phyloP scores from a whole-genome alignment of 306 rosid species.

The Cucurbita argyrosperma region DNA sequence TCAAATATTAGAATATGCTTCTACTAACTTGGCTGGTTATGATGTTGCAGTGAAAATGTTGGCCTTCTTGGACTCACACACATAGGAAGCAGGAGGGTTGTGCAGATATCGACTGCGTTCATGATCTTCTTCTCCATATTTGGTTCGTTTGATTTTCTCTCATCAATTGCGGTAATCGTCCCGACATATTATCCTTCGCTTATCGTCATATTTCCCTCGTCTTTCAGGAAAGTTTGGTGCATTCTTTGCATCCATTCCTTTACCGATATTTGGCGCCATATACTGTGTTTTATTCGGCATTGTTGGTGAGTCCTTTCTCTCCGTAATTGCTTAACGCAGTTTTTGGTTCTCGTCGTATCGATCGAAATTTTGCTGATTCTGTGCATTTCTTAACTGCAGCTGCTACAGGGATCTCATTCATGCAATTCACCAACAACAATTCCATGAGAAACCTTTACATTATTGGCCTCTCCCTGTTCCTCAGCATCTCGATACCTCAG shows the following conservation, averaged over 20 bases:
- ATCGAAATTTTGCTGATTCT: not conserved
- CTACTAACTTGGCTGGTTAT: conserved; percentile 1
- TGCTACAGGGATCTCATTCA: conserved; percentile 68
- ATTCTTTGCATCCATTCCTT: conserved; percentile 84
- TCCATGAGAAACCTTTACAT: conserved; percentile 74
- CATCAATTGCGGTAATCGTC: not conserved
- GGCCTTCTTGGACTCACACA: conserved; percentile 84
- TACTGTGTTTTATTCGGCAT: conserved; percentile 73
- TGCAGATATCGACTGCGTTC: conserved; percentile 81
- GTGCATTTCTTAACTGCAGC: conserved; percentile 32
- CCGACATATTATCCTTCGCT: not conserved
- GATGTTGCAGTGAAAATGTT: conserved; percentile 68
- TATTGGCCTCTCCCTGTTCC: conserved; percentile 69
- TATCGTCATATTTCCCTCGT: not conserved
- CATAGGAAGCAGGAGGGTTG: conserved; percentile 92
- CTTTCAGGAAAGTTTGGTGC: conserved; percentile 91
- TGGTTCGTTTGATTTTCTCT: conserved; percentile 30
- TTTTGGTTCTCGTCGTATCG: not conserved
- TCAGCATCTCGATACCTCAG: conserved; percentile 81
- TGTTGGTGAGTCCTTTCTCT: conserved; percentile 49
- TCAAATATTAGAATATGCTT: not conserved
- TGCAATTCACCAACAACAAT: conserved; percentile 48
- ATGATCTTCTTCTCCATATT: conserved; percentile 91
- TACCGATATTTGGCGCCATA: conserved; percentile 75
- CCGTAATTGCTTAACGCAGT: not conserved